Evolutionary conservation across 2,329 filamentous ascomycete genomes (phyloP).

Genomic region (Penicillium paneum): DNA sequence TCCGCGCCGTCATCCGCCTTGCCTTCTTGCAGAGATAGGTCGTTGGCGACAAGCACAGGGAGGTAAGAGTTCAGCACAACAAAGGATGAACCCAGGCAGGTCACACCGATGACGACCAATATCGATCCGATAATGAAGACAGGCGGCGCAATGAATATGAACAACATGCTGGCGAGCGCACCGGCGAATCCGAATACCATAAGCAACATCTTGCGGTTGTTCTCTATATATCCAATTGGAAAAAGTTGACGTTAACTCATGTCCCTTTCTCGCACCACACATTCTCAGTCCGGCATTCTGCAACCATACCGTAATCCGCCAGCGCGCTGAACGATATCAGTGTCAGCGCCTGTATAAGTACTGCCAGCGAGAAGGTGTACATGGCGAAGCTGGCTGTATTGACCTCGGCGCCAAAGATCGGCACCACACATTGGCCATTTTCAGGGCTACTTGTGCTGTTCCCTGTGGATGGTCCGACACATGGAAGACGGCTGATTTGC

Average conservation of each 20-base stretch:
- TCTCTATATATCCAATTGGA: slow-evolving; percentile 20
- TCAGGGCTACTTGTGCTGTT: slow-evolving; percentile 17
- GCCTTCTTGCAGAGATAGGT: slow-evolving; percentile 54
- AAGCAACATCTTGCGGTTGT: slow-evolving; percentile 74
- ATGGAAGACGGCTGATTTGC: slow-evolving; percentile 42
- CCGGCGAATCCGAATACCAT: slow-evolving; percentile 76
- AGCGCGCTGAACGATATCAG: slow-evolving; percentile 64
- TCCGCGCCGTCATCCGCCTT: slow-evolving; percentile 22
- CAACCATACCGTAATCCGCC: slow-evolving; percentile 75
- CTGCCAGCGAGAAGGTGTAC: slow-evolving; percentile 81
- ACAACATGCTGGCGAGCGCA: slow-evolving; percentile 77
- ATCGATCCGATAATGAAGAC: slow-evolving; percentile 75
- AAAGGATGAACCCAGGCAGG: slow-evolving; percentile 84
- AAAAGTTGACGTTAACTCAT: slow-evolving; percentile 2
- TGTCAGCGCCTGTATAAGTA: slow-evolving; percentile 77
- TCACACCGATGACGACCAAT: slow-evolving; percentile 81
- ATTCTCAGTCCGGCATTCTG: neutral
- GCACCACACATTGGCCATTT: slow-evolving; percentile 33
- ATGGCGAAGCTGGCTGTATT: slow-evolving; percentile 43
- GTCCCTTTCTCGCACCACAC: neutral
- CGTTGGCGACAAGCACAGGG: slow-evolving; percentile 78
- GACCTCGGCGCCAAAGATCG: slow-evolving; percentile 31
- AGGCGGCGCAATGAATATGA: slow-evolving; percentile 71
- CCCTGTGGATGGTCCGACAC: slow-evolving; percentile 28
- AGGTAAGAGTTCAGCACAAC: slow-evolving; percentile 90